A percentile compares a stretch with the other conserved stretches of the same genome.
Conservation (phyloP, 768 basidiomycete genomes). For the Boletellus emodensis region DNA sequence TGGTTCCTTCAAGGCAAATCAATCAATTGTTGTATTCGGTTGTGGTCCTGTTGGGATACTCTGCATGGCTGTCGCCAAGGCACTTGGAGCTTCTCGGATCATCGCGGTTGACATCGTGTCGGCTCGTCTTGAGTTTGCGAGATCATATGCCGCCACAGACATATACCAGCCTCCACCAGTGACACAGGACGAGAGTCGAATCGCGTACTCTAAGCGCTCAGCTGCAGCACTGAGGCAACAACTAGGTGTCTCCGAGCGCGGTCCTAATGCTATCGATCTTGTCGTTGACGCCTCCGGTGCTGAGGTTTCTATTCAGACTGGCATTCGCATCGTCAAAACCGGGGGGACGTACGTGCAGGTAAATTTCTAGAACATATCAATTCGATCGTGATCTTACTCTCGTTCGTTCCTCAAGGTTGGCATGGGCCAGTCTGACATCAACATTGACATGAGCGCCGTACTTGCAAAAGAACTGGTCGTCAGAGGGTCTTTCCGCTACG, state of each 20-base stretch:
- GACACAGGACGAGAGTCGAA: conserved; percentile 60
- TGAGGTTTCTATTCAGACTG: conserved; percentile 88
- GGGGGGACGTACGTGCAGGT: conserved; percentile 77
- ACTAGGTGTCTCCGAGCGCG: conserved; percentile 69
- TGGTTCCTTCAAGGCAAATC: conserved; percentile 65
- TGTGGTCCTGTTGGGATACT: conserved; percentile 87
- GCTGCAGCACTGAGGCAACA: conserved; percentile 60
- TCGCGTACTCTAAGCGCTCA: conserved; percentile 70
- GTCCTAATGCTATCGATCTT: conserved; percentile 70
- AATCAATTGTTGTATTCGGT: conserved; percentile 82
- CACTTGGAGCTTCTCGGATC: conserved; percentile 79
- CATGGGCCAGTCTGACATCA: conserved; percentile 76
- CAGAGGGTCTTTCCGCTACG: conserved; percentile 93
- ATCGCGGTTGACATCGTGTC: conserved; percentile 81
- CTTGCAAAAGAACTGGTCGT: conserved; percentile 75
- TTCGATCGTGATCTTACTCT: neutral
- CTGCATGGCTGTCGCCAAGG: conserved; percentile 94
- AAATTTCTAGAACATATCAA: conserved; percentile 5
- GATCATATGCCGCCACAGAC: conserved; percentile 78
- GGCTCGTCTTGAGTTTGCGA: conserved; percentile 81
- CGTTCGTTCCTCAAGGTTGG: conserved; percentile 55
- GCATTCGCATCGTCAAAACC: conserved; percentile 64
- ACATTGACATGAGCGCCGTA: conserved; percentile 65
- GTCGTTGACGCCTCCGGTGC: conserved; percentile 93
- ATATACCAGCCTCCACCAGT: conserved; percentile 57